Evolutionary conservation across 129 eudicot species (phyloP).

Genomic region (Helianthus tuberosus): DNA sequence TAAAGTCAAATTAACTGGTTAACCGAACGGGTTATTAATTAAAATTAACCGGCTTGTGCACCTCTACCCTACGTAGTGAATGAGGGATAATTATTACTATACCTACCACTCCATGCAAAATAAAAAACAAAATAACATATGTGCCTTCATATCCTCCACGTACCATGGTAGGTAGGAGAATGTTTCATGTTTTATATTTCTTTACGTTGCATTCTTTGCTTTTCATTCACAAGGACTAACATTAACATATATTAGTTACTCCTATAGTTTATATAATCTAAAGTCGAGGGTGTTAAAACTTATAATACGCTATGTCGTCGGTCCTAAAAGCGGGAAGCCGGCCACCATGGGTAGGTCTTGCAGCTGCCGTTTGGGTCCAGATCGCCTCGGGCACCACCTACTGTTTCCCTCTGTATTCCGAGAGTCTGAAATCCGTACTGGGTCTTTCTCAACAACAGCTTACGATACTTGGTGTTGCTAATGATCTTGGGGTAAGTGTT

Average conservation of each 20-base stretch:
- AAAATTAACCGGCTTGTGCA: too few relatives aligned
- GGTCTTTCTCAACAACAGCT: constrained; percentile 58
- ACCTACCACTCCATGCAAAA: background rate
- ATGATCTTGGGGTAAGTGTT: constrained; percentile 84
- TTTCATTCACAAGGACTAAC: background rate
- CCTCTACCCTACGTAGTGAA: too few relatives aligned
- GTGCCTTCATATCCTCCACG: background rate
- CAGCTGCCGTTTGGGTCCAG: constrained; percentile 90
- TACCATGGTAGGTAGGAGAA: background rate
- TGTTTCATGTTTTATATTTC: background rate
- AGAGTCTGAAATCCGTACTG: constrained; percentile 60
- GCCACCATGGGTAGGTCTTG: constrained; percentile 98
- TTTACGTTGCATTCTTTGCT: background rate
- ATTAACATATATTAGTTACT: background rate
- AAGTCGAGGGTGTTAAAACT: too few relatives aligned
- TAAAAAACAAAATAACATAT: background rate
- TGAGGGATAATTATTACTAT: too few relatives aligned
- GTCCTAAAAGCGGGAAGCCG: constrained; percentile 67
- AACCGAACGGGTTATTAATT: too few relatives aligned
- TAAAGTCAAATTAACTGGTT: too few relatives aligned
- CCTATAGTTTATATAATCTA: background rate
- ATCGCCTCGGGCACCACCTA: constrained; percentile 79
- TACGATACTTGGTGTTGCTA: constrained; percentile 33
- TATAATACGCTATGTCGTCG: constrained; percentile 32
- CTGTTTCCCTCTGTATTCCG: constrained; percentile 71